Base-by-base conservation (phyloP, 139 green algal genomes). In the Astrephomene gubernaculifera region DNA sequence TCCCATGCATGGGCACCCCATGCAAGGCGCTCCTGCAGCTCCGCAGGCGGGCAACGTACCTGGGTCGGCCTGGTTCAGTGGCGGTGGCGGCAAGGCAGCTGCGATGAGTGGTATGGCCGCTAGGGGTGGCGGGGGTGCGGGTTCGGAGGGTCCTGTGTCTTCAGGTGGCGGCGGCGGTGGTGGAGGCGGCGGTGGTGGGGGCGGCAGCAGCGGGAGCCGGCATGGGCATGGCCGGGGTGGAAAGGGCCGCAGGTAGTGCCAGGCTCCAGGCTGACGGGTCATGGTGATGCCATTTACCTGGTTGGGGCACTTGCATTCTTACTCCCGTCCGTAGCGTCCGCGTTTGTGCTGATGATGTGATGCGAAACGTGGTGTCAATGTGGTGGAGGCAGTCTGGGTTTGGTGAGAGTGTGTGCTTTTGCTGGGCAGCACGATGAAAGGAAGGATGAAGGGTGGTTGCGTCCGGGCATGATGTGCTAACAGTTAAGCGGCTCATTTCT, bases 71-170 rank as follows among this genome's bases (percentile, higher is more conserved):
- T 82, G 75, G 75, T 71, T 71, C 38, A 54, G 22, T 5, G 75
- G 75, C n/a, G 75, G 75, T n/a, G 57, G 57, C 36, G 75, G 75
- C 57, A 82, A 82, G 75, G 75, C 75, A 2, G 75, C 75, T 29
- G 75, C 75, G 8, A 22, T 82, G 25, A 69, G 35, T 25, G 73
- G 73, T 19, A 36, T 70, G 45, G n/a, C 45, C 57, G 68, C 68
- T 27, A 10, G 53, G 52, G 53, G 35, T 27, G 57, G 75, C 36
- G 38, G 38, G 36, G 74, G n/a, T 17, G 36, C 44, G 53, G 7
- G 54, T 0, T 9, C 21, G 17, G 10, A 72, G 36, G 10, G 65
- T 12, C n/a, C 2, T 4, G 2, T 49, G 65, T n/a, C 27, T 17
- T 21, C 38, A 8, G 36, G 39, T 39, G 27, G 38, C 68, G 68